A percentile compares a stretch with the other conserved stretches of the same genome.
Conservation (phyloP, 2,329 filamentous ascomycete genomes). For the Venturia oleaginea region DNA sequence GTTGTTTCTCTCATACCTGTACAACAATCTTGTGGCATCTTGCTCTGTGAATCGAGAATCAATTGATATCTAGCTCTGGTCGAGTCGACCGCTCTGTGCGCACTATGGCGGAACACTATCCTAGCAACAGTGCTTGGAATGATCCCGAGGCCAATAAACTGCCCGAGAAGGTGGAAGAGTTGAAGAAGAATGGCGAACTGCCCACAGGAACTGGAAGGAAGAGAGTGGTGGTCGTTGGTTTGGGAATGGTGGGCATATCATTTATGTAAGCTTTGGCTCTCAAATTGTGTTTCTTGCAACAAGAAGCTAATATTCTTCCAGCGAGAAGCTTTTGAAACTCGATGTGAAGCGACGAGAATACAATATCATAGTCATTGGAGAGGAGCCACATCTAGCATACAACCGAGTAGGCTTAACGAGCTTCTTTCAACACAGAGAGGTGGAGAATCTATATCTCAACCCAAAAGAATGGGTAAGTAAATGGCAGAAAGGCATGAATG, state of each 20-base stretch:
- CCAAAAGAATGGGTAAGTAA: slow-evolving; percentile 65
- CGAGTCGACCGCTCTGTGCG: neutral
- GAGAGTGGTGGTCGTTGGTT: slow-evolving; percentile 70
- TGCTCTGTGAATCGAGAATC: neutral
- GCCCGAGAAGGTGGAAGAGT: slow-evolving; percentile 33
- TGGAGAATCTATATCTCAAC: slow-evolving; percentile 84
- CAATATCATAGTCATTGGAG: slow-evolving; percentile 75
- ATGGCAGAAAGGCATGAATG: neutral
- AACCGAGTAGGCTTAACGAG: slow-evolving; percentile 83
- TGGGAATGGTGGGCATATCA: slow-evolving; percentile 86
- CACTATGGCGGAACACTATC: slow-evolving; percentile 4
- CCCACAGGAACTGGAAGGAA: slow-evolving; percentile 40
- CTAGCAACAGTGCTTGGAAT: slow-evolving; percentile 37
- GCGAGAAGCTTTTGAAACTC: slow-evolving; percentile 81
- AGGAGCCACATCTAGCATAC: slow-evolving; percentile 81
- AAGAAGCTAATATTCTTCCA: slow-evolving; percentile 28
- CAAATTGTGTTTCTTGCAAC: neutral
- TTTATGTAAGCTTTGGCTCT: slow-evolving; percentile 58
- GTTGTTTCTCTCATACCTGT: neutral
- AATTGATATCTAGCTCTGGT: neutral
- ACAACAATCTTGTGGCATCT: neutral
- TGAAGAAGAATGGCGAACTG: slow-evolving; percentile 24
- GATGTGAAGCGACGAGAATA: slow-evolving; percentile 69
- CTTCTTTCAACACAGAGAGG: slow-evolving; percentile 77
- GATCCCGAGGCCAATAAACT: slow-evolving; percentile 37